These are phyloP conservation scores for Nicotiana otophora DNA, from an alignment of 257 asterid species.

Conservation along the genomic window DNA sequence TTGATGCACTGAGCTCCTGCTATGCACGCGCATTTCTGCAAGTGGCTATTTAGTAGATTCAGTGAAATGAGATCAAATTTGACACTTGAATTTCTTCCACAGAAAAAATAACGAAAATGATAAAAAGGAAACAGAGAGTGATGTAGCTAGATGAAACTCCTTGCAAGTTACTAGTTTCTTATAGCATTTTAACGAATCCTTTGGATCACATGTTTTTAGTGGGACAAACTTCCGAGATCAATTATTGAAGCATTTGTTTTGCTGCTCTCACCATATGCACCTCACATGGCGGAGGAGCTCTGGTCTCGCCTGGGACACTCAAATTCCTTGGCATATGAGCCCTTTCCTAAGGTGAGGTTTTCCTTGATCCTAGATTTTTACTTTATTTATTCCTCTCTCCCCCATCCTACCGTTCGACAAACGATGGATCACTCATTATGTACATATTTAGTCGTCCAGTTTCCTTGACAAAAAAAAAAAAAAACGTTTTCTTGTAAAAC, in stretches of 20 bases:
- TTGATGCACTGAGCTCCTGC: not conserved
- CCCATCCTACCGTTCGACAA: not conserved
- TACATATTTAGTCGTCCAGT: not conserved
- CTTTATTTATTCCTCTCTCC: not conserved
- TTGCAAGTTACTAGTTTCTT: not conserved
- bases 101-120: not conserved
- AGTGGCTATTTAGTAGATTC: not conserved
- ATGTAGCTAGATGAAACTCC: not conserved
- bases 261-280: slow-evolving; percentile 93
- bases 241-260: slow-evolving; percentile 62
- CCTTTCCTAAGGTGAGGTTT: slow-evolving; percentile 68
- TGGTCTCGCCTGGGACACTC: slow-evolving; percentile 87
- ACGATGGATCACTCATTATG: not conserved
- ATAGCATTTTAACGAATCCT: slow-evolving; percentile 5
- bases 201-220: slow-evolving; percentile 38
- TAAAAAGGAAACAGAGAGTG: not conserved
- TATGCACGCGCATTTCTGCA: not conserved
- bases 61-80: not conserved
- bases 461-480: not conserved
- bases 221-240: slow-evolving; percentile 85
- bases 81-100: not conserved
- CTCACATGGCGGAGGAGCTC: slow-evolving; percentile 96
- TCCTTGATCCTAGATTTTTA: not conserved
- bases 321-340: slow-evolving; percentile 63
- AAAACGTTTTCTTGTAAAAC: too few relatives aligned